A percentile compares a stretch with the other conserved stretches of the same genome.
phyloP scores from a whole-genome alignment of 2,329 filamentous ascomycete genomes.

The Colletotrichum phormii region DNA sequence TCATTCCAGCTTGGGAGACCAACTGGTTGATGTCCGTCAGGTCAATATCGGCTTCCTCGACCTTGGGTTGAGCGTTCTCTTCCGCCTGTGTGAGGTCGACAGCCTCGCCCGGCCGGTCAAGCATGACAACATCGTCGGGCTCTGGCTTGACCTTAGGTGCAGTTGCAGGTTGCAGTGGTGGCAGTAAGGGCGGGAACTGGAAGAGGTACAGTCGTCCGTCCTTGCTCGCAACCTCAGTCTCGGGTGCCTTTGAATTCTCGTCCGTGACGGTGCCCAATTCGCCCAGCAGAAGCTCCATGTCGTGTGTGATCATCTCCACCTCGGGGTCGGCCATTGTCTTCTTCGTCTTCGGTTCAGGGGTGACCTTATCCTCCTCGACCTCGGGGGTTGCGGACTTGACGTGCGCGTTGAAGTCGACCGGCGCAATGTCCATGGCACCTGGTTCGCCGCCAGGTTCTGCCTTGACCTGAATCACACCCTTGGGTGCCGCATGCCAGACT shows the following conservation, averaged over 20 bases:
- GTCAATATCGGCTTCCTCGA: conserved; percentile 42
- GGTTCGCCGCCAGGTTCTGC: conserved; percentile 56
- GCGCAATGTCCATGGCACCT: conserved; percentile 48
- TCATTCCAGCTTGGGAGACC: conserved; percentile 64
- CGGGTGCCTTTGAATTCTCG: conserved; percentile 37
- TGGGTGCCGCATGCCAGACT: conserved; percentile 57
- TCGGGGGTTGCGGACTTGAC: conserved; percentile 40
- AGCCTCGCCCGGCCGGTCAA: conserved; percentile 47
- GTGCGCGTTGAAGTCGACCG: conserved; percentile 55
- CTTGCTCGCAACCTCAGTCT: conserved; percentile 38
- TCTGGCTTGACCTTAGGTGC: conserved; percentile 56
- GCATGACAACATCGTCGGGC: conserved; percentile 51
- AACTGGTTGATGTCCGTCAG: conserved; percentile 51
- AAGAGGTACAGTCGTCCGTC: conserved; percentile 72
- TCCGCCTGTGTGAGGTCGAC: conserved; percentile 55
- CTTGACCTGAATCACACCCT: conserved; percentile 54
- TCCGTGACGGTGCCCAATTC: conserved; percentile 53
- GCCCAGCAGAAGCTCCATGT: conserved; percentile 55
- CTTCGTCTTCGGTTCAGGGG: conserved; percentile 42
- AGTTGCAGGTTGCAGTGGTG: conserved; percentile 57
- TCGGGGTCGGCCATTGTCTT: conserved; percentile 49
- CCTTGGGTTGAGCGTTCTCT: conserved; percentile 38
- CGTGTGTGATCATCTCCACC: conserved; percentile 51
- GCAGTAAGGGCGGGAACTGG: conserved; percentile 72
- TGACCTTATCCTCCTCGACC: conserved; percentile 41